Conservation (phyloP, 208 protist genomes). For the Wallacemonas collosoma region DNA sequence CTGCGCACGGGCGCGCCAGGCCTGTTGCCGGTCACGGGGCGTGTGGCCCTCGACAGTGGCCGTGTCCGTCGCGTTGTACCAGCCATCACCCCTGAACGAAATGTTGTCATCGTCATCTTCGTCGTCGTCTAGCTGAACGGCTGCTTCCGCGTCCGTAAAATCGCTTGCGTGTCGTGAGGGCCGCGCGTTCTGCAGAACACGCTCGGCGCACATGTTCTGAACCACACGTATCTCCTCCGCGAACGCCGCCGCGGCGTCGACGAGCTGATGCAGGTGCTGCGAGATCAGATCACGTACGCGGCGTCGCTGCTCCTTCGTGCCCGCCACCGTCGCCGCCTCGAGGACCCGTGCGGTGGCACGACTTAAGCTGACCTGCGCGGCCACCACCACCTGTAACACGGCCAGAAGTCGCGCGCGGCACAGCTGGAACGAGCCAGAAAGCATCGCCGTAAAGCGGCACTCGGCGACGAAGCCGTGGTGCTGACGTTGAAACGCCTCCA, state of each 20-base stretch:
- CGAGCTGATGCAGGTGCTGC: conserved; percentile 44
- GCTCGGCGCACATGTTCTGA: conserved; percentile 20
- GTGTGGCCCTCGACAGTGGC: not conserved
- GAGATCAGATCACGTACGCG: conserved; percentile 44
- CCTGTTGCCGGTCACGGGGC: not conserved
- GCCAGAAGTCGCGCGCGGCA: conserved; percentile 46
- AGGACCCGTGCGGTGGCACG: conserved; percentile 31
- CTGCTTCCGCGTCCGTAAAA: not conserved
- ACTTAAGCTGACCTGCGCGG: conserved; percentile 20
- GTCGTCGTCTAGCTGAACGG: not conserved
- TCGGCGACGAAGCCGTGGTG: conserved; percentile 63
- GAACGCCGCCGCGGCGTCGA: conserved; percentile 35
- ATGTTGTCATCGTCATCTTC: conserved; percentile 4
- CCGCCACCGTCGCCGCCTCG: conserved; percentile 14
- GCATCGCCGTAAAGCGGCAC: conserved; percentile 67
- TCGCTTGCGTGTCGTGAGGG: conserved; percentile 2
- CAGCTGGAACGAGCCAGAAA: conserved; percentile 33
- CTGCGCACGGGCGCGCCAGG: not conserved
- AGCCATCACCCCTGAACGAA: not conserved
- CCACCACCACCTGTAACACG: conserved; percentile 52
- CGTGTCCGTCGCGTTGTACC: conserved; percentile 8
- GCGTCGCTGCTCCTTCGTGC: conserved; percentile 30
- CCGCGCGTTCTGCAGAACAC: not conserved
- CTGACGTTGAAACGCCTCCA: conserved; percentile 63
- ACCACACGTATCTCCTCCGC: conserved; percentile 36